Base-by-base conservation (phyloP, 2,329 filamentous ascomycete genomes). In the Calonectria honghensis region DNA sequence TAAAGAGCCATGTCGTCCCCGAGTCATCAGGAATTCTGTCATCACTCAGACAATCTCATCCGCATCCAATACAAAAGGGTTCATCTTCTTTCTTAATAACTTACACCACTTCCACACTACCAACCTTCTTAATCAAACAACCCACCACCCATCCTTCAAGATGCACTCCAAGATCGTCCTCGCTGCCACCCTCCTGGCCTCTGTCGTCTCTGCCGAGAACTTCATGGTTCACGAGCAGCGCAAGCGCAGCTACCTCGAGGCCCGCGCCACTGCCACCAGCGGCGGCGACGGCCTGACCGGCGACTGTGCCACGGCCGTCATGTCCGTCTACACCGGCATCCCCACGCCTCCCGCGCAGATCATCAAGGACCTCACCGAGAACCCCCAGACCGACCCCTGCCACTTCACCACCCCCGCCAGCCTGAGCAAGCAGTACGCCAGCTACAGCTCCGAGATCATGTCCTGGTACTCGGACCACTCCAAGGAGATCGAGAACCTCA, bases 301-400 rank as follows among this genome's bases (percentile, higher is more conserved):
- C 72, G 4, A 45, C 2, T 14, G 61, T 85, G 84, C 75, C 75
- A 77, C 70, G 20, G 80, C 78, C 61, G 77, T 80, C 69, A 51
- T 79, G 37, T 75, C 74, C 67, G 57, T 83, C 76, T 75, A 80
- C 77, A 52, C 70, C 52, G 71, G 76, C 11, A 41, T 84, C 18
- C 84, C 84, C 16, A 83, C 83, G 4, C 83, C 84, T 24, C 78
- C 82, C 6, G 76, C 83, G 2, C 74, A 74, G 39, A 78, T 86
- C 77, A 39, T 79, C 71, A 75, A 78, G 45, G 81, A 82, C 76
- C 41, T 78, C 35, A 59, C 61, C 13, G 70, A 75, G 11, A 68
- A 82, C 76, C 76, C 80, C 7, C 77, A 78, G 68, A 80, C 81
- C 67, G 80, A 85, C 80, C 76, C 80, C 4, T 86, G 85, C 83